Conservation (phyloP, 805 yeast species). For the Sugiyamaella qingdaonensis region DNA sequence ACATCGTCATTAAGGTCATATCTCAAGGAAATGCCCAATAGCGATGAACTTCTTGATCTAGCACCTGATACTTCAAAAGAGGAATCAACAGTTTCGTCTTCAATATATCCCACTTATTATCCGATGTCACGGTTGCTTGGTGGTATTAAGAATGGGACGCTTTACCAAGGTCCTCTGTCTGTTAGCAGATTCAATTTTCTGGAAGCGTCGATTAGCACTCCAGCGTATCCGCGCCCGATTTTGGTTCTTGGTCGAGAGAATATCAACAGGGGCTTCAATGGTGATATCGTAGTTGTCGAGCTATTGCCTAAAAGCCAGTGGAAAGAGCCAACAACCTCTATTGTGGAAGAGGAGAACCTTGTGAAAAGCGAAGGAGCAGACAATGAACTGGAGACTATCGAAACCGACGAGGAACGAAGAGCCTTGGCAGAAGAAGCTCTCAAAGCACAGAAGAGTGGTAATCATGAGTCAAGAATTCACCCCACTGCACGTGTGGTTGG, state of each 20-base stretch:
- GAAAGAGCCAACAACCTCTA: conserved; percentile 78
- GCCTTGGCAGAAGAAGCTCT: conserved; percentile 74
- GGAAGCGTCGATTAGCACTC: conserved; percentile 75
- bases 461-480: conserved; percentile 43
- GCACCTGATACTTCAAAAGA: conserved; percentile 53
- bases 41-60: conserved; percentile 71
- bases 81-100: not conserved
- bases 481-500: conserved; percentile 97
- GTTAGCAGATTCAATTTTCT: conserved; percentile 82
- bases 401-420: conserved; percentile 67
- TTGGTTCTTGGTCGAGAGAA: conserved; percentile 77
- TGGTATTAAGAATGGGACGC: conserved; percentile 80
- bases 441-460: conserved; percentile 34
- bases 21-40: conserved; percentile 62
- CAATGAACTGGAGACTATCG: conserved; percentile 39
- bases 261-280: conserved; percentile 85
- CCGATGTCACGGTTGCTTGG: conserved; percentile 81
- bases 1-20: conserved; percentile 64
- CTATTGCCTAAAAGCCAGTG: conserved; percentile 79
- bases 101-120: conserved; percentile 66
- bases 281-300: conserved; percentile 89
- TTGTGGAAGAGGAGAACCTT: conserved; percentile 68
- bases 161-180: conserved; percentile 79
- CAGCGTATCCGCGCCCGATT: conserved; percentile 75
- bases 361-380: conserved; percentile 49